These are phyloP conservation scores for Yueomyces sinensis DNA, from an alignment of 805 yeast genomes.

Conservation along the genomic window DNA sequence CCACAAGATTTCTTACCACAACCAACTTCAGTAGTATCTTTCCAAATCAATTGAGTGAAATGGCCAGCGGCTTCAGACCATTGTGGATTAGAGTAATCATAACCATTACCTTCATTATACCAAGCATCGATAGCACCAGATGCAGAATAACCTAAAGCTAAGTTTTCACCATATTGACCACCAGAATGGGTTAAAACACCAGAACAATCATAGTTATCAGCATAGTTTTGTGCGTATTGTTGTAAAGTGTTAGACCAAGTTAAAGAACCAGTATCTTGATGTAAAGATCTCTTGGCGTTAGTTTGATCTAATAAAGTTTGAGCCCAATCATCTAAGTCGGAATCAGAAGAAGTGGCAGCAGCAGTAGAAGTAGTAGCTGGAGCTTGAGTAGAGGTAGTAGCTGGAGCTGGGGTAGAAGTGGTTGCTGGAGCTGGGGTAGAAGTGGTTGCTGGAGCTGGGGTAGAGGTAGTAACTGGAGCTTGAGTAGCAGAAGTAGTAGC, in stretches of 20 bases:
- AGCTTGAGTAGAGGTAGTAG: slow-evolving; percentile 4
- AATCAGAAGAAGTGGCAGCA: slow-evolving; percentile 8
- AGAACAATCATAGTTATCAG: slow-evolving; percentile 36
- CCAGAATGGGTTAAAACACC: slow-evolving; percentile 51
- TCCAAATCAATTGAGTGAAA: slow-evolving; percentile 69
- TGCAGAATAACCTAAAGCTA: slow-evolving; percentile 41
- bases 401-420: slow-evolving; percentile 4
- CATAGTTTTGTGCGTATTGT: slow-evolving; percentile 37
- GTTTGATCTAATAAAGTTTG: slow-evolving; percentile 41
- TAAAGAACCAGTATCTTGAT: slow-evolving; percentile 29
- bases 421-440: slow-evolving; percentile 3
- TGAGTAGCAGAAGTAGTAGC: slow-evolving; percentile 2
- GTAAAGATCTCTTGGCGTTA: slow-evolving; percentile 45
- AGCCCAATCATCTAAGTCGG: slow-evolving; percentile 13
- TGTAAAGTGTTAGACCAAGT: slow-evolving; percentile 35
- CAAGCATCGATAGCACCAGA: slow-evolving; percentile 47
- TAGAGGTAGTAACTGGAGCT: background rate
- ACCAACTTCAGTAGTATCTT: slow-evolving; percentile 43
- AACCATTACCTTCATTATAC: slow-evolving; percentile 50
- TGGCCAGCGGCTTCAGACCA: slow-evolving; percentile 38
- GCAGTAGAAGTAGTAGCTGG: slow-evolving; percentile 11
- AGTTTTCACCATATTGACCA: slow-evolving; percentile 53
- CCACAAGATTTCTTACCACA: slow-evolving; percentile 31
- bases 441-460: slow-evolving; percentile 1
- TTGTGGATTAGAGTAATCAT: slow-evolving; percentile 29